These are phyloP conservation scores for Colletotrichum orbiculare DNA, from an alignment of 2,329 filamentous ascomycete species.

Conservation along the genomic window DNA sequence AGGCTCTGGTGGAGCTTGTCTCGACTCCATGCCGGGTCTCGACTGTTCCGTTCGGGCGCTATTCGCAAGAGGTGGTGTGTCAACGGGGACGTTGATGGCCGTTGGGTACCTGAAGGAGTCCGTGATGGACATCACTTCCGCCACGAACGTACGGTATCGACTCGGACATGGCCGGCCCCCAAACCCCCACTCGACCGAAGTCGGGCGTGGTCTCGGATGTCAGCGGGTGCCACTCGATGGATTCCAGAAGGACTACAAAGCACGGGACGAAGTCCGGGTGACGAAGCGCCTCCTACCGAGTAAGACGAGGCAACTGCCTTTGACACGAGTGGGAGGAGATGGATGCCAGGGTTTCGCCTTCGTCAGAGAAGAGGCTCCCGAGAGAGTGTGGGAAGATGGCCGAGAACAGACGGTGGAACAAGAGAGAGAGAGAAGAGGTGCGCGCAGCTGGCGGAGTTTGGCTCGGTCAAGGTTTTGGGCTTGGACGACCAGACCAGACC, in stretches of 20 bases:
- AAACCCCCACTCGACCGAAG: too few relatives aligned
- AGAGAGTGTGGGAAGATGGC: conserved; percentile 8
- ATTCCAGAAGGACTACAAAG: conserved; percentile 4
- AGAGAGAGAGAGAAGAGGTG: neutral
- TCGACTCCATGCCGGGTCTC: neutral
- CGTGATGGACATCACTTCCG: too few relatives aligned
- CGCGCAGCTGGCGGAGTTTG: conserved; percentile 19
- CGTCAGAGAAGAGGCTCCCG: neutral
- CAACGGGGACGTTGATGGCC: neutral
- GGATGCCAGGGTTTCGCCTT: conserved; percentile 10
- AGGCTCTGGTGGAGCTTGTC: neutral
- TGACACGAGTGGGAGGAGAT: neutral
- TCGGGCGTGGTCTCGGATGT: too few relatives aligned
- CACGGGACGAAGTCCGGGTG: conserved; percentile 12
- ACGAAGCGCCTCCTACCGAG: neutral
- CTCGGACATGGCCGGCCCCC: too few relatives aligned
- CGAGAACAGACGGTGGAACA: conserved; percentile 17
- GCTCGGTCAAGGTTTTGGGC: conserved; percentile 26
- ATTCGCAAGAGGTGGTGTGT: neutral
- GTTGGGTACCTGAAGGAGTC: too few relatives aligned
- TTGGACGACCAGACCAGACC: neutral
- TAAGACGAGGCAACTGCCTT: neutral
- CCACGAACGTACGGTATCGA: too few relatives aligned
- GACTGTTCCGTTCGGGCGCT: too few relatives aligned
- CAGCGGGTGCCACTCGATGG: neutral